A percentile compares a stretch with the other conserved stretches of the same genome.
phyloP scores from a whole-genome alignment of 2,329 filamentous ascomycete species.

The Stemphylium vesicarium region DNA sequence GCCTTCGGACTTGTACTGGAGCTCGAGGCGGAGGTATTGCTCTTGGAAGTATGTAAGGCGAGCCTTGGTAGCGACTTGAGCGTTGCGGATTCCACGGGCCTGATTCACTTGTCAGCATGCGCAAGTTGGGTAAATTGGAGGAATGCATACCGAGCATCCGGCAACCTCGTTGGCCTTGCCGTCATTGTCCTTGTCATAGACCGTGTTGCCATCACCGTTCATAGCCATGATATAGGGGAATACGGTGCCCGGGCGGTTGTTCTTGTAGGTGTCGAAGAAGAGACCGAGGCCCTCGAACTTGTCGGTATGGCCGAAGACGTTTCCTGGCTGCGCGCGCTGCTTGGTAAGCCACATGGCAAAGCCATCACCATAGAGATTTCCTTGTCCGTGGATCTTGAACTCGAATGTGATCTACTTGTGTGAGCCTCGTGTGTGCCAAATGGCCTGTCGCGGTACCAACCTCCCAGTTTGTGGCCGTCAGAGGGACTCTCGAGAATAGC shows the following conservation, averaged over 20 bases:
- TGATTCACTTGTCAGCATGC: constrained; percentile 36
- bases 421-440: constrained; percentile 24
- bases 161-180: constrained; percentile 92
- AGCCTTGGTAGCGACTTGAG: constrained; percentile 76
- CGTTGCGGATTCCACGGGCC: constrained; percentile 84
- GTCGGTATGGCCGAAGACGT: constrained; percentile 87
- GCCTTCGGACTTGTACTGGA: constrained; percentile 91
- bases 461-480: constrained; percentile 99
- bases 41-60: constrained; percentile 96
- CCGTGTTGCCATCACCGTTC: constrained; percentile 87
- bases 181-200: constrained; percentile 92
- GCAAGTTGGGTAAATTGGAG: background rate
- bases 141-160: constrained; percentile 75
- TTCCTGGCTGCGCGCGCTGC: constrained; percentile 78
- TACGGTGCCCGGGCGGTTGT: constrained; percentile 91
- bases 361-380: constrained; percentile 92
- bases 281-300: constrained; percentile 92
- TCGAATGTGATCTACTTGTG: constrained; percentile 78
- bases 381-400: constrained; percentile 89
- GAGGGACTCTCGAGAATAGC: constrained; percentile 90
- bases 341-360: constrained; percentile 99
- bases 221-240: constrained; percentile 99
- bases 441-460: constrained; percentile 43
- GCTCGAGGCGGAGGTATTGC: constrained; percentile 84
- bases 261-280: constrained; percentile 99